phyloP scores from a whole-genome alignment of 768 basidiomycete genomes.

The Agaricus blazei region DNA sequence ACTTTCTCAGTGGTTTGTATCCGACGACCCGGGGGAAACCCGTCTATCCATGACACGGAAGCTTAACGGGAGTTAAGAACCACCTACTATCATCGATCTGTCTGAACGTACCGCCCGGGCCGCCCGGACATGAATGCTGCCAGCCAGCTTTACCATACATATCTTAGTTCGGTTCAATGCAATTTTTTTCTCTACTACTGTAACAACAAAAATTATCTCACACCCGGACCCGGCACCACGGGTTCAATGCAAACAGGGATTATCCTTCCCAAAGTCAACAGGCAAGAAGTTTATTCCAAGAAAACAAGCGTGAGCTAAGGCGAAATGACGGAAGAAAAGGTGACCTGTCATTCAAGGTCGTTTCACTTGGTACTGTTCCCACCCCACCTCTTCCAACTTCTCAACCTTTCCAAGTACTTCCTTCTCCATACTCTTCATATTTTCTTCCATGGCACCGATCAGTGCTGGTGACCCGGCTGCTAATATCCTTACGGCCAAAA shows the following conservation, averaged over 20 bases:
- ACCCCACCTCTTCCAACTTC: slow-evolving; percentile 72
- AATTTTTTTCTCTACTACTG: no score
- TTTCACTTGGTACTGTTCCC: slow-evolving; percentile 73
- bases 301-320: not conserved
- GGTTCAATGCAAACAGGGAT: not conserved
- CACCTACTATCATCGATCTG: not conserved
- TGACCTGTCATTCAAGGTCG: slow-evolving; percentile 4
- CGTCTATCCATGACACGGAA: not conserved
- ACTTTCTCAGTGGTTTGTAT: no score
- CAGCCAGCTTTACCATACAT: no score
- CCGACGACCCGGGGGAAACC: not conserved
- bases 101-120: no score
- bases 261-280: not conserved
- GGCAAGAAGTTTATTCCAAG: not conserved
- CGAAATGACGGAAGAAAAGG: not conserved
- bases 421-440: slow-evolving; percentile 60
- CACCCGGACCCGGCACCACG: not conserved
- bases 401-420: slow-evolving; percentile 80
- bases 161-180: no score
- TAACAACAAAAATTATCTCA: no score
- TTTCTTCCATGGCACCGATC: slow-evolving; percentile 62
- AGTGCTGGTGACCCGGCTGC: slow-evolving; percentile 67
- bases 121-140: no score
- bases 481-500: slow-evolving; percentile 90
- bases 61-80: not conserved